Base-by-base conservation (phyloP, 1,284 basidiomycete species). In the Amylostereum areolatum region DNA sequence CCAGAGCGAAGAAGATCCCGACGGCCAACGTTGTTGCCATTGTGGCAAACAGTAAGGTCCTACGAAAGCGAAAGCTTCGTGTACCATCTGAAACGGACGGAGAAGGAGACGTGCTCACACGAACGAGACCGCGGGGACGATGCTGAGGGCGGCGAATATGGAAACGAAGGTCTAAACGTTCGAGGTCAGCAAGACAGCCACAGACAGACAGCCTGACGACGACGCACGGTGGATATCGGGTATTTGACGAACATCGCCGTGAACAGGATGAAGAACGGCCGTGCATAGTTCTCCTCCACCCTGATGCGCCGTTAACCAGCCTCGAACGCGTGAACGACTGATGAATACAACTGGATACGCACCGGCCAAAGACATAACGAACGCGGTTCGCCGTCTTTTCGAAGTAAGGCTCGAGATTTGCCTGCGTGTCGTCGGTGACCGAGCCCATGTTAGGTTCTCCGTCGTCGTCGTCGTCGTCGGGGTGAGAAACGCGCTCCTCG, bases 41-140 rank as follows among this genome's bases (percentile, higher is more conserved):
- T 52, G 33, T 47, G 48, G 31, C 3, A 18, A 18, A 18, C 18
- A 18, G 18, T 1, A 18, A 1, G 1, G 18, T 18, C 18, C 18
- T 18, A 18, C 18, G 18, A 18, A 18, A 18, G 18, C 18, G 18
- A 18, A 18, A 43, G 8, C 25, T 10, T 27, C 41, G 1, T 8
- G 41, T 5, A 29, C 18, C 24, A 2, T 43, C 18, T 18, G 18
- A 18, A 18, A 18, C 18, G 18, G 18, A 18, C 18, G 18, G 1
- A 18, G 18, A 18, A 18, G 18, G 18, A 18, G 18, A 18, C 18
- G 18, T 18, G 18, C 18, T 18, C 18, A 18, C 67, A 64, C 36
- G 49, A 69, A 69, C 11, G 69, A 60, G 7, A 71, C 43, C 32
- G 68, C 9, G 3, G 67, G 67, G 18, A 71, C 50, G 28, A 53